Percentiles rank a stretch among this genome's conserved stretches.
Evolutionary conservation across 2,329 filamentous ascomycete species (phyloP).

Genomic region (Fusarium solani-melongenae): DNA sequence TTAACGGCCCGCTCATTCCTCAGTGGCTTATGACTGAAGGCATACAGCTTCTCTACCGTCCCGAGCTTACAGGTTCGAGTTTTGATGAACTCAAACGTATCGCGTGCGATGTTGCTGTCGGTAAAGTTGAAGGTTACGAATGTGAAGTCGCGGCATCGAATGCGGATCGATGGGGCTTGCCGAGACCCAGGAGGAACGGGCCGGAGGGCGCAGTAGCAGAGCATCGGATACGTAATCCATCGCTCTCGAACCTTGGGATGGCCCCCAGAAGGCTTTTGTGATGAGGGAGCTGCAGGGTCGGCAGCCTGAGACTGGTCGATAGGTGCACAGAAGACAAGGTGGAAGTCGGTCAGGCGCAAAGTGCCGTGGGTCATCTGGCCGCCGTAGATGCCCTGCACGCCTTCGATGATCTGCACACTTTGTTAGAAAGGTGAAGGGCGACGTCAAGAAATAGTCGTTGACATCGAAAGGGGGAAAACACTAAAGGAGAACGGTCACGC

Average conservation of each 20-base stretch:
- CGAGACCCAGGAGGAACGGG: constrained; percentile 76
- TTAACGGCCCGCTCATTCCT: constrained; percentile 78
- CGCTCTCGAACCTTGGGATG: constrained; percentile 68
- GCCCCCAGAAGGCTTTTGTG: constrained; percentile 28
- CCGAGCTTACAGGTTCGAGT: constrained; percentile 83
- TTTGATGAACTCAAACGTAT: constrained; percentile 89
- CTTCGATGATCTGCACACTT: constrained; percentile 59
- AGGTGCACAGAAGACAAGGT: constrained; percentile 65
- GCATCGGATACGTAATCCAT: constrained; percentile 96
- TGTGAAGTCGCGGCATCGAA: constrained; percentile 93
- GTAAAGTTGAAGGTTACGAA: constrained; percentile 92
- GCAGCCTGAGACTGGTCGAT: constrained; percentile 47
- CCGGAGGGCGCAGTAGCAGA: constrained; percentile 81
- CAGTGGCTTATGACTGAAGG: constrained; percentile 85
- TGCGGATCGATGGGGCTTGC: constrained; percentile 82
- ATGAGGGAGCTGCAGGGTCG: constrained; percentile 19
- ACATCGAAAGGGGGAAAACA: background rate
- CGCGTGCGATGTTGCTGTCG: constrained; percentile 78
- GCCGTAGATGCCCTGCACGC: constrained; percentile 69
- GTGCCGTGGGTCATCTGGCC: constrained; percentile 68
- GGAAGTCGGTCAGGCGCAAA: constrained; percentile 71
- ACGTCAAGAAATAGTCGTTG: background rate
- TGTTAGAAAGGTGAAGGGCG: constrained; percentile 28
- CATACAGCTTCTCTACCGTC: constrained; percentile 88
- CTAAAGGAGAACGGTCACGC: constrained; percentile 8